Evolutionary conservation across 768 basidiomycete species (phyloP).

Genomic region (Mycena alexandri): DNA sequence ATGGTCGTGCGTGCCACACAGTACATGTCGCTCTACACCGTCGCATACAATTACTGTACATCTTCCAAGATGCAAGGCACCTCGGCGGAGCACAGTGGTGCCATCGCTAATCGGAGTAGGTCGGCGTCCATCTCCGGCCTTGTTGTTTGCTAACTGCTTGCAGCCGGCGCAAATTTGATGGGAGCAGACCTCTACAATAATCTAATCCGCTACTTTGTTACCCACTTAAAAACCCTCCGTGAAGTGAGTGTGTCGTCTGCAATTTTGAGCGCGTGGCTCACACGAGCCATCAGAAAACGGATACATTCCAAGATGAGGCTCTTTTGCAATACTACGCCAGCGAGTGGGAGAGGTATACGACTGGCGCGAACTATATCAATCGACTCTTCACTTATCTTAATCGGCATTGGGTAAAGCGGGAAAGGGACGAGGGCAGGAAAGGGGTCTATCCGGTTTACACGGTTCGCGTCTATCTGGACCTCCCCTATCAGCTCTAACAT

Average conservation of each 20-base stretch:
- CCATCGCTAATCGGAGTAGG: conserved; percentile 77
- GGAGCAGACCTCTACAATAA: conserved; percentile 97
- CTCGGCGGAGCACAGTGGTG: conserved; percentile 56
- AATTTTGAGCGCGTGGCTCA: conserved; percentile 32
- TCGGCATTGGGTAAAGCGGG: conserved; percentile 98
- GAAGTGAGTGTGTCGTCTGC: conserved; percentile 45
- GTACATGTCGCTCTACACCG: conserved; percentile 93
- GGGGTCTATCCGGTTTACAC: conserved; percentile 97
- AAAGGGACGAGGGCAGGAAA: conserved; percentile 96
- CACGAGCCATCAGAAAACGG: conserved; percentile 69
- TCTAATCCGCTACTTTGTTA: conserved; percentile 90
- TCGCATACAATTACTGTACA: conserved; percentile 98
- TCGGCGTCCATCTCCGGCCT: conserved; percentile 50
- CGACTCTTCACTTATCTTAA: conserved; percentile 98
- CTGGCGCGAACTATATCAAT: conserved; percentile 97
- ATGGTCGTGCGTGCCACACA: conserved; percentile 41
- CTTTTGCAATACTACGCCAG: conserved; percentile 90
- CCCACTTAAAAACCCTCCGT: conserved; percentile 81
- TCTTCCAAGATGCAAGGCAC: conserved; percentile 81
- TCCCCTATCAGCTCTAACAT: conserved; percentile 20
- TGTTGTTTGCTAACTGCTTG: conserved; percentile 39
- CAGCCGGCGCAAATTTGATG: conserved; percentile 95
- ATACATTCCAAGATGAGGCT: conserved; percentile 85
- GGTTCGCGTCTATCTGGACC: conserved; percentile 58
- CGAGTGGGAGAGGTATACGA: conserved; percentile 98